phyloP scores from a whole-genome alignment of 768 basidiomycete genomes.

The Boletus fagicola region DNA sequence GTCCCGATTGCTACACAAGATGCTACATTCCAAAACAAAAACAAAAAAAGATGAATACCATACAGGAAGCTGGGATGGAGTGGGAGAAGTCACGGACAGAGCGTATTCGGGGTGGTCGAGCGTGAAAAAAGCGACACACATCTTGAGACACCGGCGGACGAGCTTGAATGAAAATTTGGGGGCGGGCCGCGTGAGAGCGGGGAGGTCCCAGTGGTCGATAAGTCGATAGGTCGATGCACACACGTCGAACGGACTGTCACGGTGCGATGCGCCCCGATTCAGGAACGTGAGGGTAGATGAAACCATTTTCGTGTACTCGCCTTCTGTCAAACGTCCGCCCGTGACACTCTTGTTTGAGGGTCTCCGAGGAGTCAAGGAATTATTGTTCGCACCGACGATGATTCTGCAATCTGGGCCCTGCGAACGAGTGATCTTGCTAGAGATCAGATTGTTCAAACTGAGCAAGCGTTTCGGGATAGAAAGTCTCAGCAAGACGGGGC shows the following conservation, averaged over 20 bases:
- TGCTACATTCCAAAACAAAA: constrained; percentile 38
- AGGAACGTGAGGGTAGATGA: not conserved
- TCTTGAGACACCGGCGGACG: constrained; percentile 28
- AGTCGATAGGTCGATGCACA: not conserved
- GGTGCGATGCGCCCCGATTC: not conserved
- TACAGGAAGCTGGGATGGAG: not conserved
- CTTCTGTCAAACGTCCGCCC: constrained; percentile 8
- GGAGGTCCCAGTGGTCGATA: not conserved
- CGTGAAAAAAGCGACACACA: constrained; percentile 82
- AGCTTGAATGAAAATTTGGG: not conserved
- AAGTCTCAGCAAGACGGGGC: constrained; percentile 1
- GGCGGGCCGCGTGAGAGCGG: not conserved
- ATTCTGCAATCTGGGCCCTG: not conserved
- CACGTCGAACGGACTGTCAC: not conserved
- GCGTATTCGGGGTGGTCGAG: constrained; percentile 75
- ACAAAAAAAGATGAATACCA: not conserved
- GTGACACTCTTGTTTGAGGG: constrained; percentile 7
- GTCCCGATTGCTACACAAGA: constrained; percentile 76
- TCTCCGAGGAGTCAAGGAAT: constrained; percentile 6
- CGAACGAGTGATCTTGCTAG: not conserved
- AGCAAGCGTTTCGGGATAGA: not conserved
- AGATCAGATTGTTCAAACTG: not conserved
- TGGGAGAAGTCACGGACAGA: constrained; percentile 46
- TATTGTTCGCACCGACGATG: not conserved
- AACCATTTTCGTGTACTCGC: not conserved